These are phyloP conservation scores for Gamarada debralockiae DNA, from an alignment of 495 filamentous ascomycete species.

Conservation along the genomic window DNA sequence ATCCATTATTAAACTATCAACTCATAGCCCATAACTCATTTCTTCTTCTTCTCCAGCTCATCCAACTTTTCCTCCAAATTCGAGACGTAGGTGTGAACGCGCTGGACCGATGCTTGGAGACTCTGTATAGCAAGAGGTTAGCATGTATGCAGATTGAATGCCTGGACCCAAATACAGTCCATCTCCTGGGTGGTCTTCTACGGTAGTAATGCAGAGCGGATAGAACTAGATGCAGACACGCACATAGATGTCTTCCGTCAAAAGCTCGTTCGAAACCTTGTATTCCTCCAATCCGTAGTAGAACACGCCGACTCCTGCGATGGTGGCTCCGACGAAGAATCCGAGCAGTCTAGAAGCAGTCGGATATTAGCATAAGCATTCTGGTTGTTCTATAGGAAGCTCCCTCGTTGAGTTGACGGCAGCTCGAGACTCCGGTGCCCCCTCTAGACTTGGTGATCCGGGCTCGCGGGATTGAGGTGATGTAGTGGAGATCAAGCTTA, in stretches of 20 bases:
- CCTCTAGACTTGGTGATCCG: too few relatives aligned
- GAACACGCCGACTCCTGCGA: slow-evolving; percentile 78
- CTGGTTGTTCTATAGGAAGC: too few relatives aligned
- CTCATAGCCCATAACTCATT: slow-evolving; percentile 9
- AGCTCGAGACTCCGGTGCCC: too few relatives aligned
- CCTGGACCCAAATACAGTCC: slow-evolving; percentile 10
- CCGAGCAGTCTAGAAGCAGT: slow-evolving; percentile 72
- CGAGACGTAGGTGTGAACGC: slow-evolving; percentile 77
- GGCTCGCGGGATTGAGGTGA: background rate
- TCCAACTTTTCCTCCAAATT: slow-evolving; percentile 81
- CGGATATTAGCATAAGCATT: background rate
- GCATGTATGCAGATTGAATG: background rate
- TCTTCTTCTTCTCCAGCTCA: slow-evolving; percentile 59
- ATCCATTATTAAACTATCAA: background rate
- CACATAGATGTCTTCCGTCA: slow-evolving; percentile 96
- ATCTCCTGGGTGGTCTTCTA: background rate
- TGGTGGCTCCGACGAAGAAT: slow-evolving; percentile 82
- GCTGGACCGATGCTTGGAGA: slow-evolving; percentile 81
- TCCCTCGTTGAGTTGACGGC: too few relatives aligned
- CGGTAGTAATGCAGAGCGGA: background rate
- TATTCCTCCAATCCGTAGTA: slow-evolving; percentile 93
- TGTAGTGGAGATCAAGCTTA: slow-evolving; percentile 39
- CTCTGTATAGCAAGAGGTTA: slow-evolving; percentile 47
- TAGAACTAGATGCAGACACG: slow-evolving; percentile 34
- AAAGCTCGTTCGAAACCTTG: slow-evolving; percentile 84